Conservation (phyloP, 129 eudicot genomes). For the Lactuca sativa region DNA sequence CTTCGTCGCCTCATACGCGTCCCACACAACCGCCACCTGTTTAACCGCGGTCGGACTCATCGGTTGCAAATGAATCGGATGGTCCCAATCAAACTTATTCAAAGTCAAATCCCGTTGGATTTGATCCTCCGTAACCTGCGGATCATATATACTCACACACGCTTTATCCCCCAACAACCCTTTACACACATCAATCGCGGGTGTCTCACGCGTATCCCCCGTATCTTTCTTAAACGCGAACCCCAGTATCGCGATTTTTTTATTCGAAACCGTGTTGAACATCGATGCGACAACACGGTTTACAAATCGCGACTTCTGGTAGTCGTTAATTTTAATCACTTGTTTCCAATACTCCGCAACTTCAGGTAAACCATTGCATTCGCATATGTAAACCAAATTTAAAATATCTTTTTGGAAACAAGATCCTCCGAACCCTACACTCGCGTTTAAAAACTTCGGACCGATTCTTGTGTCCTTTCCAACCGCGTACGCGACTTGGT, state of each 20-base stretch:
- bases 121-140: slow-evolving; percentile 89
- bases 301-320: slow-evolving; percentile 85
- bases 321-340: slow-evolving; percentile 89
- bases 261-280: slow-evolving; percentile 87
- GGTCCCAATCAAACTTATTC: slow-evolving; percentile 92
- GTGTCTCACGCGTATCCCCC: slow-evolving; percentile 85
- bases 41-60: slow-evolving; percentile 75
- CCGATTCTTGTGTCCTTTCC: slow-evolving; percentile 91
- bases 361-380: slow-evolving; percentile 91
- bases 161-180: slow-evolving; percentile 89
- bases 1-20: slow-evolving; percentile 80
- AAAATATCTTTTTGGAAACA: slow-evolving; percentile 89
- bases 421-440: slow-evolving; percentile 97
- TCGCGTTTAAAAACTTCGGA: slow-evolving; percentile 73
- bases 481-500: slow-evolving; percentile 71
- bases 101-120: slow-evolving; percentile 75
- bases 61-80: slow-evolving; percentile 88
- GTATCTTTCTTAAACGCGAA: slow-evolving; percentile 87
- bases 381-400: slow-evolving; percentile 85
- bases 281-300: slow-evolving; percentile 92
- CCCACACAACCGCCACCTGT: slow-evolving; percentile 77
- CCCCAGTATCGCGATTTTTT: slow-evolving; percentile 79
- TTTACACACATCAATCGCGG: slow-evolving; percentile 89
- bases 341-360: slow-evolving; percentile 97
- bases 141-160: slow-evolving; percentile 78